Evolutionary conservation across 306 rosid genomes (phyloP), one percentile per base, ranked within the genome.

Genomic region (Pterocarpus santalinus): DNA sequence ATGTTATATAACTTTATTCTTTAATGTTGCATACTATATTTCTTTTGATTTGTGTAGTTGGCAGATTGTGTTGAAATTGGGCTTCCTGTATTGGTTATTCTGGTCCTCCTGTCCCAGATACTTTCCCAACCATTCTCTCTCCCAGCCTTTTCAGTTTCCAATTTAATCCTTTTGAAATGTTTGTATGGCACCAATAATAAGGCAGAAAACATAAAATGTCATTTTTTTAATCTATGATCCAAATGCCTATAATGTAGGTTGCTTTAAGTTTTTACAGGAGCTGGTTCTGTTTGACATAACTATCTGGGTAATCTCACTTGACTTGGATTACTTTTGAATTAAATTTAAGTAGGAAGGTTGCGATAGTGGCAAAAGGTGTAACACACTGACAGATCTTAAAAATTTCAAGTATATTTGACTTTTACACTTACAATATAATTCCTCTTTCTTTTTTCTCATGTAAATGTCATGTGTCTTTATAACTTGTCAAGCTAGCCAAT

Each of bases 11-110:
- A 22, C 28, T 22, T 22, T 22, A 22, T 22, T 22, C 28, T 22
- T 22, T 22, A 22, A 22, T 22, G 28, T 22, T 22, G 28, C 28
- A 22, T 22, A 1, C 28, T 22, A 22, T 22, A 22, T 77, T 72
- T 67, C 63, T 22, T 72, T 78, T 87, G 72, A 79, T 83, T 86
- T 53, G 56, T 88, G 83, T 64, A 93, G 99, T 75, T 95, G 84
- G 96, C 94, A 56, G 81, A 81, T 46, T 95, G 98, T 82, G 82
- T 95, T 89, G 99, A 95, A 86, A 67, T 95, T 75, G 99, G 99
- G 81, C 95, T 95, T 32, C 98, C 97, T 46, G 89, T 94, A 65
- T 84, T 93, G 89, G 68, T 90, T 67, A 87, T 91, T 51, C 69
- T 93, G 83, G 60, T 95, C 57, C 22, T 95, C 53, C 64, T 95